Percentiles rank a stretch among this genome's conserved stretches.
These are phyloP conservation scores for Jacaranda copaia DNA, from an alignment of 257 asterid species.

Conservation along the genomic window DNA sequence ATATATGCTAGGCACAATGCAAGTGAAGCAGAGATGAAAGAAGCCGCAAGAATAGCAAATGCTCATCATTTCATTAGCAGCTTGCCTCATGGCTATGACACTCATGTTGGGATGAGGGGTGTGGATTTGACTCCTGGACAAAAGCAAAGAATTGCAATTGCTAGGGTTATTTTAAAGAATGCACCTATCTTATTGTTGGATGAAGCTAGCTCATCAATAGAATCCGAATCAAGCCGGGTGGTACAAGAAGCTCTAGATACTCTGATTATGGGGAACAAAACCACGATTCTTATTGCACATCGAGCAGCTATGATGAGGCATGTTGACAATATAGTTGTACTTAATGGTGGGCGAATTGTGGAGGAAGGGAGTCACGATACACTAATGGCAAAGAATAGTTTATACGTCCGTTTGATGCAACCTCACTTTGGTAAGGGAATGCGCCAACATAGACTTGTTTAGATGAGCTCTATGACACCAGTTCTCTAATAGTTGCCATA, in stretches of 20 bases:
- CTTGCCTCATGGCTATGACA: constrained; percentile 98
- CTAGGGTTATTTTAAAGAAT: constrained; percentile 87
- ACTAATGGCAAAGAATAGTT: constrained; percentile 76
- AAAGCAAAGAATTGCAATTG: constrained; percentile 95
- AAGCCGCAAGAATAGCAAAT: constrained; percentile 98
- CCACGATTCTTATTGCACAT: constrained; percentile 91
- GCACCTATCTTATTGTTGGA: constrained; percentile 95
- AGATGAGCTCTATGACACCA: constrained; percentile 32
- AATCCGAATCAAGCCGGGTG: constrained; percentile 95
- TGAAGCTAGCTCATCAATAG: constrained; percentile 97
- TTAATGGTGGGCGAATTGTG: constrained; percentile 94
- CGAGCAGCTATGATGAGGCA: constrained; percentile 99
- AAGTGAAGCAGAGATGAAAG: constrained; percentile 99
- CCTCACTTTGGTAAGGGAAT: constrained; percentile 96
- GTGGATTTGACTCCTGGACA: constrained; percentile 99
- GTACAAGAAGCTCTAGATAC: constrained; percentile 98
- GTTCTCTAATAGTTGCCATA: constrained; percentile 24
- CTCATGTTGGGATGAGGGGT: constrained; percentile 99
- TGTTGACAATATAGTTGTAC: constrained; percentile 94
- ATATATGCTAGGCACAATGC: constrained; percentile 99
- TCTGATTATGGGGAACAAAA: constrained; percentile 95
- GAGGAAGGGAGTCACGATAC: constrained; percentile 96
- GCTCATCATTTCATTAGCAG: constrained; percentile 99
- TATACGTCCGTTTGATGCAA: constrained; percentile 94
- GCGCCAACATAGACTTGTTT: constrained; percentile 83